Conservation (phyloP, 768 basidiomycete species). For the Daedaleopsis nitida region DNA sequence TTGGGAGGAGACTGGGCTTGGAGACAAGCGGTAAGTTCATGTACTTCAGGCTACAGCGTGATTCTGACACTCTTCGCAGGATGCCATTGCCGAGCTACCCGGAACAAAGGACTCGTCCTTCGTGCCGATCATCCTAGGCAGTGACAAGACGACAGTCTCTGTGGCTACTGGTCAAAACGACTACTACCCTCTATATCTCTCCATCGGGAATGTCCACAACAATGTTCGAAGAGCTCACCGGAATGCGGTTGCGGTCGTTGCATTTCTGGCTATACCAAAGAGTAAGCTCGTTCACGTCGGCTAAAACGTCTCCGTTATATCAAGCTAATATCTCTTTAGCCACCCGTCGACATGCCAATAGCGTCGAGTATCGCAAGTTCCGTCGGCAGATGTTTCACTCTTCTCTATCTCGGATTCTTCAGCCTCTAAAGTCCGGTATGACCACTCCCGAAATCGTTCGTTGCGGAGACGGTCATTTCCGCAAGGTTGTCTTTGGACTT, state of each 20-base stretch:
- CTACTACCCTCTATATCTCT: conserved; percentile 30
- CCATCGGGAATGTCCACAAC: conserved; percentile 25
- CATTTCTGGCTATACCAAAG: conserved; percentile 35
- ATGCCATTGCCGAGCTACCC: conserved; percentile 1
- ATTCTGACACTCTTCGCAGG: neutral
- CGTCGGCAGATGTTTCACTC: conserved; percentile 18
- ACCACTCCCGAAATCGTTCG: conserved; percentile 13
- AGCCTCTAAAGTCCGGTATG: conserved; percentile 14
- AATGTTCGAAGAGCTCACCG: conserved; percentile 22
- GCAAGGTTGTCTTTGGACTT: conserved; percentile 27
- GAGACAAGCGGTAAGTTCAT: conserved; percentile 30
- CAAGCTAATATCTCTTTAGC: conserved; percentile 2
- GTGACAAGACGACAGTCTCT: conserved; percentile 29
- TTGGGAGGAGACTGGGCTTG: conserved; percentile 33
- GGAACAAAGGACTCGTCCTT: conserved; percentile 17
- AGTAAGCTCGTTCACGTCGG: conserved; percentile 21
- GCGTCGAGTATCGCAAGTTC: conserved; percentile 10
- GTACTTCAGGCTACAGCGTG: neutral
- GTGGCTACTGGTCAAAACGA: conserved; percentile 25
- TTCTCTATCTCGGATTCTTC: conserved; percentile 8
- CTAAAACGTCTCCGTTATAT: neutral
- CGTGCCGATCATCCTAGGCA: conserved; percentile 28
- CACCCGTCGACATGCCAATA: neutral
- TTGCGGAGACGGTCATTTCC: conserved; percentile 30
- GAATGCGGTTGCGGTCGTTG: conserved; percentile 14